These are phyloP conservation scores for Phytophthora rubi DNA, from an alignment of 352 stramenopile species.

Conservation along the genomic window DNA sequence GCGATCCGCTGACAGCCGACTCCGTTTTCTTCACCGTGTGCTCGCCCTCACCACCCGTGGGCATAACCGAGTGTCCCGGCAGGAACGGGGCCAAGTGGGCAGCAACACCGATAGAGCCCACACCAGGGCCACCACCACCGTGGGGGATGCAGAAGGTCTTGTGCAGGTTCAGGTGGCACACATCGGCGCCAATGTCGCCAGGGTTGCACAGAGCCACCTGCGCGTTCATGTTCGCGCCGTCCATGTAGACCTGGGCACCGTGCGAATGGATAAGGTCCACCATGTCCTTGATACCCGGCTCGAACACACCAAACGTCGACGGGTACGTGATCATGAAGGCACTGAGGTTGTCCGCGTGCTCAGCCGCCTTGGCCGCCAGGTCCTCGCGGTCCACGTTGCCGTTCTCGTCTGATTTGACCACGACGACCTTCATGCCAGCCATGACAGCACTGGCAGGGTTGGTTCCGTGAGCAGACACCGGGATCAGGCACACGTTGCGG, in stretches of 20 bases:
- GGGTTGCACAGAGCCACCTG: conserved; percentile 98
- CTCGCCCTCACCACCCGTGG: conserved; percentile 80
- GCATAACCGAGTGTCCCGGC: conserved; percentile 93
- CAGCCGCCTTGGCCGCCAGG: conserved; percentile 94
- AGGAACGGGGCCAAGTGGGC: conserved; percentile 96
- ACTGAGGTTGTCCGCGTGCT: conserved; percentile 96
- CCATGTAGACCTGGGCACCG: conserved; percentile 99
- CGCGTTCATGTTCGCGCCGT: conserved; percentile 99
- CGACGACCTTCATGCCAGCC: conserved; percentile 98
- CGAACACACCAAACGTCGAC: conserved; percentile 99
- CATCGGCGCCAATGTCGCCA: conserved; percentile 96
- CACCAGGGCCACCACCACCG: conserved; percentile 96
- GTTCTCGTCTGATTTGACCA: conserved; percentile 96
- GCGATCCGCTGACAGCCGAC: conserved; percentile 93
- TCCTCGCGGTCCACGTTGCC: conserved; percentile 98
- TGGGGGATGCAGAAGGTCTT: conserved; percentile 99
- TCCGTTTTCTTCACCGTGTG: conserved; percentile 77
- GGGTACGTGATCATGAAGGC: conserved; percentile 99
- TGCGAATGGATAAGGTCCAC: conserved; percentile 95
- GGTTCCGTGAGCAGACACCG: conserved; percentile 98
- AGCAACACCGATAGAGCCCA: conserved; percentile 93
- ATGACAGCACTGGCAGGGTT: conserved; percentile 98
- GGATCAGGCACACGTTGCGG: conserved; percentile 98
- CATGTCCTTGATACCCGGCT: conserved; percentile 98
- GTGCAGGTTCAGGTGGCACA: conserved; percentile 99